Evolutionary conservation across 2,329 filamentous ascomycete species (phyloP).

Genomic region (Arthrinium puccinioides): DNA sequence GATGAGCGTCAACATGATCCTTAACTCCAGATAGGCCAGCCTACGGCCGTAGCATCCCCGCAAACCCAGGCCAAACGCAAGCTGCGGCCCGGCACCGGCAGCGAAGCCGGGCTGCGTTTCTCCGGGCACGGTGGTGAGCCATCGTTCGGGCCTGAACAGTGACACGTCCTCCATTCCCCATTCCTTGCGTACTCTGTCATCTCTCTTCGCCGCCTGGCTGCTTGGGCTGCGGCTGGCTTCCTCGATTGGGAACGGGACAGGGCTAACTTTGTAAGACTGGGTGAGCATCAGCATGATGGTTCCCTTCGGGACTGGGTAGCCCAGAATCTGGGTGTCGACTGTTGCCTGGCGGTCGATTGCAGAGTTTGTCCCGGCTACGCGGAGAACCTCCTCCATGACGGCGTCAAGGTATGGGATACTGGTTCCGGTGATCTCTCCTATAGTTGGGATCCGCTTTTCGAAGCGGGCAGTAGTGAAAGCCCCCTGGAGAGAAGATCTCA

Average conservation of each 20-base stretch:
- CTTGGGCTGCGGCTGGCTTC: slow-evolving; percentile 6
- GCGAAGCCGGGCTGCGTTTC: slow-evolving; percentile 7
- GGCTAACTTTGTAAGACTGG: slow-evolving; percentile 6
- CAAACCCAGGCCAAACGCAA: slow-evolving; percentile 13
- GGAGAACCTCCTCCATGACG: slow-evolving; percentile 10
- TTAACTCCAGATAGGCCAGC: slow-evolving; percentile 13
- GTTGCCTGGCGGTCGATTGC: slow-evolving; percentile 2
- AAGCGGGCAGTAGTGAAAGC: slow-evolving; percentile 1
- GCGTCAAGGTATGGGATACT: slow-evolving; percentile 11
- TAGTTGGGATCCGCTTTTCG: slow-evolving; percentile 4
- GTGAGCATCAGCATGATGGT: slow-evolving; percentile 33
- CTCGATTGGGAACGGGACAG: slow-evolving; percentile 6
- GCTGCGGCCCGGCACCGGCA: slow-evolving; percentile 9
- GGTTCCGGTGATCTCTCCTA: slow-evolving; percentile 6
- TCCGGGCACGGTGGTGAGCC: slow-evolving; percentile 10
- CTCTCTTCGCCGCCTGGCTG: slow-evolving; percentile 1
- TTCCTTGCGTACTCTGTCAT: background rate
- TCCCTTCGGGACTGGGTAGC: slow-evolving; percentile 27
- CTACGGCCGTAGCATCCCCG: slow-evolving; percentile 13
- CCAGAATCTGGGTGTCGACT: slow-evolving; percentile 22
- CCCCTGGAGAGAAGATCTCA: background rate
- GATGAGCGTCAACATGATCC: slow-evolving; percentile 12
- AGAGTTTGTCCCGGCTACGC: slow-evolving; percentile 3
- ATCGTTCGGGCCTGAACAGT: slow-evolving; percentile 13
- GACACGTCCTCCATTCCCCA: slow-evolving; percentile 50